Evolutionary conservation across 2,329 filamentous ascomycete species (phyloP).

Genomic region (Paradendryphiella salina): DNA sequence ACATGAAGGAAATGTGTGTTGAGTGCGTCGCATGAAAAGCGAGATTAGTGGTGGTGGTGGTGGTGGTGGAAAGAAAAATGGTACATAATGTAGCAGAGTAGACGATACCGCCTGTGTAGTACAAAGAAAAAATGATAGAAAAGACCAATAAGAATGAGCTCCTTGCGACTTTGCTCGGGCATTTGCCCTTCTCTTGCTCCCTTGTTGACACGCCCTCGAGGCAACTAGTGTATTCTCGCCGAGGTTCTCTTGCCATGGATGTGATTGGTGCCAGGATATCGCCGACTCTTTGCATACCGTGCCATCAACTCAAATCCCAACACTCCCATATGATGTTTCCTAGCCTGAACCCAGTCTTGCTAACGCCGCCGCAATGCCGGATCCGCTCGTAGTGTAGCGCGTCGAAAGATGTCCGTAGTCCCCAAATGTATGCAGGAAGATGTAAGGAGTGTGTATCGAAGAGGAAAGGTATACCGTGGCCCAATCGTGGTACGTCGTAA

Average conservation of each 20-base stretch:
- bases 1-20: conserved; percentile 2
- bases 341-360: conserved; percentile 21
- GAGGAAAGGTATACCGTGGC: conserved; percentile 33
- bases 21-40: conserved; percentile 1
- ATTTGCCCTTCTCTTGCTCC: conserved; percentile 13
- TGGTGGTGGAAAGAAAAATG: conserved; percentile 4
- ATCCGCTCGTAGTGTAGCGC: conserved; percentile 11
- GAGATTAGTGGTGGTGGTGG: neutral
- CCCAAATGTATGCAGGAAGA: conserved; percentile 20
- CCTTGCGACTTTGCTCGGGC: conserved; percentile 12
- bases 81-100: conserved; percentile 1
- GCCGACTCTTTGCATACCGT: conserved; percentile 17
- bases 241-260: neutral
- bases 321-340: conserved; percentile 19
- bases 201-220: conserved; percentile 4
- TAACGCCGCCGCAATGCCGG: conserved; percentile 29
- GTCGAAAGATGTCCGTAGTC: conserved; percentile 9
- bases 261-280: conserved; percentile 8
- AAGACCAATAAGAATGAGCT: conserved; percentile 10
- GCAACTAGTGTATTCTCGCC: conserved; percentile 5
- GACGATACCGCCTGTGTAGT: conserved; percentile 4
- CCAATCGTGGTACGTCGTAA: conserved; percentile 39
- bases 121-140: conserved; percentile 6
- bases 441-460: conserved; percentile 18
- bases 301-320: conserved; percentile 17